Conservation (phyloP, 164 flowering plant genomes). For the Piper betle region DNA sequence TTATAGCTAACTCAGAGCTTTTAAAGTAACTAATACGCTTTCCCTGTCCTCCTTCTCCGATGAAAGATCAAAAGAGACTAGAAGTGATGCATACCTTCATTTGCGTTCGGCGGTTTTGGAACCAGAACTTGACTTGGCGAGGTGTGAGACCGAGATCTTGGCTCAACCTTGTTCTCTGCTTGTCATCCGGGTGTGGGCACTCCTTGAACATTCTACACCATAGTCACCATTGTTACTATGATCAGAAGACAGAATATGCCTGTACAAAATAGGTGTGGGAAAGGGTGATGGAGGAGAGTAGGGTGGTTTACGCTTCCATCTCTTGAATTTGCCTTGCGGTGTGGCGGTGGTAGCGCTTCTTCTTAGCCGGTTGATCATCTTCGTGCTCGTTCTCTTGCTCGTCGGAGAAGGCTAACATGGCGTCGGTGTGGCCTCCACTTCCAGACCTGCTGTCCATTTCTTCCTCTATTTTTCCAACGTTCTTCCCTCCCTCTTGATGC, state of each 20-base stretch:
- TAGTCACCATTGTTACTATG: not conserved
- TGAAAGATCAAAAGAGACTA: not conserved
- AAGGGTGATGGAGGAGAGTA: not conserved
- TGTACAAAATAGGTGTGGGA: not conserved
- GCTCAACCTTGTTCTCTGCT: constrained; percentile 75
- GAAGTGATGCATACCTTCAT: constrained; percentile 29
- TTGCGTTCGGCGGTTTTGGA: constrained; percentile 91
- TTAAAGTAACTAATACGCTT: not conserved
- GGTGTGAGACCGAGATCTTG: constrained; percentile 87
- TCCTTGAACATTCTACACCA: constrained; percentile 78
- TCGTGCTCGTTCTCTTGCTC: constrained; percentile 32
- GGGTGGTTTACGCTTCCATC: constrained; percentile 72
- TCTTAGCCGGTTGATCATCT: constrained; percentile 41
- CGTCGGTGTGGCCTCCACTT: constrained; percentile 59
- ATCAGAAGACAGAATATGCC: not conserved
- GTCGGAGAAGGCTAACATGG: constrained; percentile 22
- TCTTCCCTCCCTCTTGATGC: constrained; percentile 13
- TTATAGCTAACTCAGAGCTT: not conserved
- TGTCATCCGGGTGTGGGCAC: constrained; percentile 95
- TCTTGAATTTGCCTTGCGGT: constrained; percentile 90
- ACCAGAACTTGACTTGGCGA: constrained; percentile 97
- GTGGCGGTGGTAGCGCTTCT: constrained; percentile 91
- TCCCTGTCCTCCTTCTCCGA: not conserved
- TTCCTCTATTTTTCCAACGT: constrained; percentile 38
- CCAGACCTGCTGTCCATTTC: constrained; percentile 75